phyloP scores from a whole-genome alignment of 306 rosid genomes.

The Rosa persica region DNA sequence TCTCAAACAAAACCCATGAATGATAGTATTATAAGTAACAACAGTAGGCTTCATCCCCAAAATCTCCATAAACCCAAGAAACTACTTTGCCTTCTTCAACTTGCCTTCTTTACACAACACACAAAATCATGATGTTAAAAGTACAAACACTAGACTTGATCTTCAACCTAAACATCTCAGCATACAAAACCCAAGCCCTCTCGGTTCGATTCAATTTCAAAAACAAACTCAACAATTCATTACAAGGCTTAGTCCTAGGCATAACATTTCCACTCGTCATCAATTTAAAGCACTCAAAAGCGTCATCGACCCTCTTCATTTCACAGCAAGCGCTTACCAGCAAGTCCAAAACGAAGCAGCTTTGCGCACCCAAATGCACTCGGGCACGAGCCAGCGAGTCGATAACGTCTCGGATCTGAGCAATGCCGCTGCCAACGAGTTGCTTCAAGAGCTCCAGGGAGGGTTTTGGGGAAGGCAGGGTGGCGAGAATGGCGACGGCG shows the following conservation, averaged over 20 bases:
- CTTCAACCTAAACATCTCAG: constrained; percentile 79
- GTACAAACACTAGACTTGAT: constrained; percentile 59
- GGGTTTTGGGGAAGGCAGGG: constrained; percentile 59
- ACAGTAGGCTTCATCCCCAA: constrained; percentile 55
- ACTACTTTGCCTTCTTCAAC: constrained; percentile 71
- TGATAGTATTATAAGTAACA: constrained; percentile 71
- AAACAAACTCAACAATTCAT: constrained; percentile 56
- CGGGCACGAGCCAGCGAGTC: constrained; percentile 35
- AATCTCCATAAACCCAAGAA: constrained; percentile 65
- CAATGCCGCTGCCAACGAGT: constrained; percentile 29
- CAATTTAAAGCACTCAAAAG: constrained; percentile 55
- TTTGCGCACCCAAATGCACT: constrained; percentile 28
- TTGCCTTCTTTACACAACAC: constrained; percentile 83
- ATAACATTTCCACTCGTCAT: constrained; percentile 49
- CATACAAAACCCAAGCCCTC: constrained; percentile 72
- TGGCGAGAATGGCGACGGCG: constrained; percentile 50
- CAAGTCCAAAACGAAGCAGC: constrained; percentile 42
- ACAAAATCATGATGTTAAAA: constrained; percentile 75
- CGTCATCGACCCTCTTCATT: constrained; percentile 47
- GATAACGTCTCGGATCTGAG: constrained; percentile 32
- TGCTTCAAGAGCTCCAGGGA: constrained; percentile 42
- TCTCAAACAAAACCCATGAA: constrained; percentile 58
- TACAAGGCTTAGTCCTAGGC: constrained; percentile 62
- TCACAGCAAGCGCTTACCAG: constrained; percentile 60
- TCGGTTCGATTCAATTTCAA: constrained; percentile 50